Evolutionary conservation across 768 basidiomycete genomes (phyloP), one percentile per base, ranked within the genome.

Genomic region (Fistulinella prunicolor): DNA sequence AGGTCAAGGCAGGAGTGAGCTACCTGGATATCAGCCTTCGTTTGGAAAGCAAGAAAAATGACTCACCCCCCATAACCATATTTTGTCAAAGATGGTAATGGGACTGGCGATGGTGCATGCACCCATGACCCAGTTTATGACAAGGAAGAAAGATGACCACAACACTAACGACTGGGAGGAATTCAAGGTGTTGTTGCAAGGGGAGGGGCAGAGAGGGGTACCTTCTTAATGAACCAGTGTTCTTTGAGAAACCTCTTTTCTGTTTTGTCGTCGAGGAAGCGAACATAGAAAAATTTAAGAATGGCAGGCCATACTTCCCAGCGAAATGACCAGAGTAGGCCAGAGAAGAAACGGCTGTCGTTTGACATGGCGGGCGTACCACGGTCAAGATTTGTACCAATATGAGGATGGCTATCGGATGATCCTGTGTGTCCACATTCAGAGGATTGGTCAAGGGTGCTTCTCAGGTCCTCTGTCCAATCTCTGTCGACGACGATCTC

Each of bases 401-500:
- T 53, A 9, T 67, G 63, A 19, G 57, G 57, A 40, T 70, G 70
- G 51, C 72, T 75, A 44, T 68, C 75, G 40, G 75, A 73, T 12
- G 77, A 73, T 66, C 78, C 79, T 36, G 82, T 77, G 14, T 73
- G 74, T 16, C 66, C 73, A 16, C 56, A 44, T 69, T 77, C 74
- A 23, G 83, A 81, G 14, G 80, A 79, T 45, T 76, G 77, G 20
- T 77, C 67, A 35, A 73, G 63, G 19, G 77, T 77, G 43, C 72
- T 81, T 62, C 75, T 79, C 52, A 77, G 71, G 50, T 80, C 80
- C 46, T 81, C 80, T 3, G 75, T 69, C 85, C 84, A 86, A 26
- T 74, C 68, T 39, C 86, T 76, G 64, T 90, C 87, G 14, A 90
- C 87, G 20, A 90, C 80, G 19, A 89, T 79, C 69, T 86, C 79